Percentiles rank a stretch among this genome's conserved stretches.
Conservation (phyloP, 192 early-diverging fungal genomes). For the Coemansia furcata region DNA sequence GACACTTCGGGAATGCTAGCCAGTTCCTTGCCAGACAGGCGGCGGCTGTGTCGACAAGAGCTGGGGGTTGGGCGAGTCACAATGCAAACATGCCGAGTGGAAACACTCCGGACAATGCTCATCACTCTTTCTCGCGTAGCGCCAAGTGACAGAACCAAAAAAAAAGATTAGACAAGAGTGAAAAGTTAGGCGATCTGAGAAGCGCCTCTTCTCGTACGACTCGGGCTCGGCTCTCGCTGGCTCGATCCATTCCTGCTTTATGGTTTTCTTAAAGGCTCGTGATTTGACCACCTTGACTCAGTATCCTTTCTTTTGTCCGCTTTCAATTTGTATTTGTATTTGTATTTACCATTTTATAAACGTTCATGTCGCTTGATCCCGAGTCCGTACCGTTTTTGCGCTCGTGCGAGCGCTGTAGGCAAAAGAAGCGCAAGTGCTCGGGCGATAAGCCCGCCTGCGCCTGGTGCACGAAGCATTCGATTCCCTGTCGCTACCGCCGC, state of each 20-base stretch:
- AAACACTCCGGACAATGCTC: neutral
- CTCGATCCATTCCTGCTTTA: neutral
- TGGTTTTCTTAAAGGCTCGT: neutral
- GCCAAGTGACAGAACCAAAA: neutral
- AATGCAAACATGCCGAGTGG: conserved; percentile 2
- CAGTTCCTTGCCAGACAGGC: conserved; percentile 9
- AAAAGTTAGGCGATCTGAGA: neutral
- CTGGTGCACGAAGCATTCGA: conserved; percentile 40
- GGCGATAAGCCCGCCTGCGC: conserved; percentile 48
- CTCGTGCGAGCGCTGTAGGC: conserved; percentile 52
- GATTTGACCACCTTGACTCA: neutral
- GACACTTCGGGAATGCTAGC: conserved; percentile 13
- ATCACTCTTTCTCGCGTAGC: neutral
- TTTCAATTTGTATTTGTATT: neutral
- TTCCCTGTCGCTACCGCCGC: conserved; percentile 48
- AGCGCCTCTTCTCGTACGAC: neutral
- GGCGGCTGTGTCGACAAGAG: neutral
- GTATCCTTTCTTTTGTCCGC: too few species aligned
- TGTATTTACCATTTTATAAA: neutral
- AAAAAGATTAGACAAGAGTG: neutral
- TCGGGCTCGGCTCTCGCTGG: neutral
- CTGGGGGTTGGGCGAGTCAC: neutral
- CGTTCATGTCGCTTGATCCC: conserved; percentile 41
- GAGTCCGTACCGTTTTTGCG: conserved; percentile 44
- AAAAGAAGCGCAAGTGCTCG: conserved; percentile 51